These are phyloP conservation scores for Eucalyptus decipiens DNA, from an alignment of 345 rosid genomes.

Conservation along the genomic window DNA sequence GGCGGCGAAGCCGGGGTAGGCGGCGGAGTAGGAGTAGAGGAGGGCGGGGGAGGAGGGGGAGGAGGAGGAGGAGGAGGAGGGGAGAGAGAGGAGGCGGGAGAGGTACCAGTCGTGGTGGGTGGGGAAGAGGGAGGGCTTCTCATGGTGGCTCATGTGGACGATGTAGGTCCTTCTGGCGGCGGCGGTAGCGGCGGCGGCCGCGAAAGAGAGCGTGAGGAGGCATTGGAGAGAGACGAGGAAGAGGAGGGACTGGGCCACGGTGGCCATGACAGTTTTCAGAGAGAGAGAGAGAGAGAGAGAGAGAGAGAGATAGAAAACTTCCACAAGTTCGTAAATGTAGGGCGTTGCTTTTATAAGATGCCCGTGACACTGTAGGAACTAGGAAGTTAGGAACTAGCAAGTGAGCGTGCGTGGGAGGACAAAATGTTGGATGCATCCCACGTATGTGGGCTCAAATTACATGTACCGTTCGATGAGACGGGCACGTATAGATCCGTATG, in stretches of 20 bases:
- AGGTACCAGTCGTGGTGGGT: constrained; percentile 72
- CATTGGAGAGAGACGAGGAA: neutral
- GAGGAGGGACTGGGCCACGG: neutral
- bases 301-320: neutral
- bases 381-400: neutral
- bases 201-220: neutral
- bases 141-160: constrained; percentile 54
- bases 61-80: constrained; percentile 22
- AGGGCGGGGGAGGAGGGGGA: constrained; percentile 45
- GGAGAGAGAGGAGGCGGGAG: constrained; percentile 39
- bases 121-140: constrained; percentile 37
- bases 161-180: constrained; percentile 45
- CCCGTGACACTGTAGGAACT: neutral
- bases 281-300: neutral
- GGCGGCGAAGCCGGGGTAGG: constrained; percentile 71
- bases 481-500: neutral
- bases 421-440: neutral
- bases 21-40: constrained; percentile 50
- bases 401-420: neutral
- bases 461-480: neutral
- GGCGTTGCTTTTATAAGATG: neutral
- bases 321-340: neutral
- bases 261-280: neutral
- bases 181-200: neutral
- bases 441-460: neutral